phyloP scores from a whole-genome alignment of 768 basidiomycete species.

The Trametes meyenii region DNA sequence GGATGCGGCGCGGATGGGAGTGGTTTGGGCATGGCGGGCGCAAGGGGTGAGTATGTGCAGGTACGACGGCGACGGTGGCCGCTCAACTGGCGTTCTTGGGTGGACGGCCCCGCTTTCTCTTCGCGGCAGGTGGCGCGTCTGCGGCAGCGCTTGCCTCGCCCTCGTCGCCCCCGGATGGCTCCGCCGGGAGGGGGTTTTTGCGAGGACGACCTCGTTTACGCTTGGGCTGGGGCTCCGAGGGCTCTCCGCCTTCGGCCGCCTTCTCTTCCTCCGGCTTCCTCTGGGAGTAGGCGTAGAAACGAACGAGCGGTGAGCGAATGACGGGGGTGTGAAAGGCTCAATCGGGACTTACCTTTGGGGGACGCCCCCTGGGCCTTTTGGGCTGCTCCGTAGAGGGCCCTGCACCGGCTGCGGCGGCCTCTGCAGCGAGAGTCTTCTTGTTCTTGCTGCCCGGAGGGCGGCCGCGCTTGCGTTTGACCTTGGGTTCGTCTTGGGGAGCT shows the following conservation, averaged over 20 bases:
- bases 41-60: background rate
- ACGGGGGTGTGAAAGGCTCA: constrained; percentile 6
- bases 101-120: constrained; percentile 75
- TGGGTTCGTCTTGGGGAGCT: constrained; percentile 31
- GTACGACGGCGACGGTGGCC: constrained; percentile 4
- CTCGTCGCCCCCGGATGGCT: constrained; percentile 46
- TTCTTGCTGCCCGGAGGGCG: constrained; percentile 90
- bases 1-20: background rate
- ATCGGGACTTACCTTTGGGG: constrained; percentile 48
- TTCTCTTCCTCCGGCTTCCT: constrained; percentile 46
- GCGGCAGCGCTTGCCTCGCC: constrained; percentile 14
- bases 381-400: constrained; percentile 29
- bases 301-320: constrained; percentile 16
- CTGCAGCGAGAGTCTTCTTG: constrained; percentile 49
- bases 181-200: constrained; percentile 46
- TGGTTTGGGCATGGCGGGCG: background rate
- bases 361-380: constrained; percentile 54
- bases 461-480: constrained; percentile 79
- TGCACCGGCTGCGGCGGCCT: constrained; percentile 34
- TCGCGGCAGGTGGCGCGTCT: constrained; percentile 43
- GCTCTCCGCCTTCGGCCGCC: constrained; percentile 29
- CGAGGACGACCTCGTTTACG: constrained; percentile 71
- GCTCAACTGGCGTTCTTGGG: constrained; percentile 63
- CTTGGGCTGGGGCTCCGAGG: constrained; percentile 30
- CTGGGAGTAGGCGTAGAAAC: constrained; percentile 28